Evolutionary conservation across 257 asterid genomes (phyloP), one percentile per base, ranked within the genome.

Genomic region (Mitragyna speciosa): DNA sequence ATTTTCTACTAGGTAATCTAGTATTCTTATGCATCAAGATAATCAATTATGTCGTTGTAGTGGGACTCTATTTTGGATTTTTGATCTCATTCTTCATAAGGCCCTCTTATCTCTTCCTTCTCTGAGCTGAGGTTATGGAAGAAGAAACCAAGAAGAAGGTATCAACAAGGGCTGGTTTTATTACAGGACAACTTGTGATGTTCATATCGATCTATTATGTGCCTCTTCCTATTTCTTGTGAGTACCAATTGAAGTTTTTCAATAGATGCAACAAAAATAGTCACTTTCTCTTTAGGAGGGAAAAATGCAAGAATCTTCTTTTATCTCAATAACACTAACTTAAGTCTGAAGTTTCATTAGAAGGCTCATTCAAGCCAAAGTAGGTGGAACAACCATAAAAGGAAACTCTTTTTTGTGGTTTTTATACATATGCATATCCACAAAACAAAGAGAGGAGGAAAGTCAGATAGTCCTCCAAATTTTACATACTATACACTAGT

Each of bases 161-260:
- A 19, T 56, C 12, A 56, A 26, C 63, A 56, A 56, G 26, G 20
- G 20, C 26, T 19, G 11, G 26, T 20, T 56, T 56, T 58, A 58
- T 58, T 22, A 58, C 28, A 2, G 2, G 28, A 58, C 15, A 58
- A 12, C 11, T 58, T 11, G 22, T 58, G 64, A 20, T 58, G 12
- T 58, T 58, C 64, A 58, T 58, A 58, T 58, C 28, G 11, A 58
- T 58, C 64, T 20, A 58, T 58, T 58, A 58, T 58, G 28, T 12
- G 12, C 64, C 64, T 58, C 28, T 58, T 2, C 77, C 41, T 36
- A 36, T 36, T 36, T 36, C 3, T 36, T 36, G 41, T 4, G 41
- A 1, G 41, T 36, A 36, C 41, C 76, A 68, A 49, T 78, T 67
- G 69, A 78, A 69, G 75, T 49, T 22, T 78, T 78, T 78, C 36